Evolutionary conservation across 495 filamentous ascomycete genomes (phyloP).

Genomic region (Neurospora discreta): DNA sequence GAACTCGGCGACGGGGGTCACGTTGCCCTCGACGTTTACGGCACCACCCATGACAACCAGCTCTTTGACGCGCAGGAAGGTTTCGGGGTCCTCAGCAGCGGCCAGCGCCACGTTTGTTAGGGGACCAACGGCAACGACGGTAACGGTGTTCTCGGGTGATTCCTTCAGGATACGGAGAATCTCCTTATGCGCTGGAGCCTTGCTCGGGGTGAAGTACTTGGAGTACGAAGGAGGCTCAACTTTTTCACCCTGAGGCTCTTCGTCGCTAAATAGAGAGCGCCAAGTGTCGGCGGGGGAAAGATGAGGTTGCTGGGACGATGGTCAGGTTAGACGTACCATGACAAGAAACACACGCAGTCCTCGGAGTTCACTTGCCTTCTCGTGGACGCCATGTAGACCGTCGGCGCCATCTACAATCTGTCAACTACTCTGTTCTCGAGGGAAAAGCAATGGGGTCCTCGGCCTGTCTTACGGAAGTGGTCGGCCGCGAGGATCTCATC

Average conservation of each 20-base stretch:
- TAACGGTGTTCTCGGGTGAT: conserved; percentile 73
- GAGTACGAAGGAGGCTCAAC: conserved; percentile 32
- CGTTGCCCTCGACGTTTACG: conserved; percentile 68
- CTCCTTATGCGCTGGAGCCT: conserved; percentile 60
- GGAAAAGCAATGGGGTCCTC: neutral
- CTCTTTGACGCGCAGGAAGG: conserved; percentile 80
- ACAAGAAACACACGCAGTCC: neutral
- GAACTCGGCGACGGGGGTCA: conserved; percentile 72
- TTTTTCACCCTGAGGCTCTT: conserved; percentile 23
- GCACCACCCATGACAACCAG: conserved; percentile 95
- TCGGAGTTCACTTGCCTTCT: conserved; percentile 42
- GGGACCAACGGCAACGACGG: conserved; percentile 80
- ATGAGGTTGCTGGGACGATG: conserved; percentile 61
- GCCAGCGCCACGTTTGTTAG: conserved; percentile 86
- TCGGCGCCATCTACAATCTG: conserved; percentile 64
- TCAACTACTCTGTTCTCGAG: neutral
- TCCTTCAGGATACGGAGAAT: conserved; percentile 73
- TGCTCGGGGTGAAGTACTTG: conserved; percentile 59
- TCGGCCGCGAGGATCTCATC: conserved; percentile 77
- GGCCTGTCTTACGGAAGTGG: conserved; percentile 59
- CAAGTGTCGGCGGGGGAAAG: conserved; percentile 73
- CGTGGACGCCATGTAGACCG: conserved; percentile 84
- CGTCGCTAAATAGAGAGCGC: conserved; percentile 64
- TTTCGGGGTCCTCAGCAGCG: conserved; percentile 70
- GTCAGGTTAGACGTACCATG: conserved; percentile 1